Percentiles rank a stretch among this genome's conserved stretches.
Evolutionary conservation across 1,139 yeast species (phyloP).

Genomic region (Magnusiomyces paraingens): DNA sequence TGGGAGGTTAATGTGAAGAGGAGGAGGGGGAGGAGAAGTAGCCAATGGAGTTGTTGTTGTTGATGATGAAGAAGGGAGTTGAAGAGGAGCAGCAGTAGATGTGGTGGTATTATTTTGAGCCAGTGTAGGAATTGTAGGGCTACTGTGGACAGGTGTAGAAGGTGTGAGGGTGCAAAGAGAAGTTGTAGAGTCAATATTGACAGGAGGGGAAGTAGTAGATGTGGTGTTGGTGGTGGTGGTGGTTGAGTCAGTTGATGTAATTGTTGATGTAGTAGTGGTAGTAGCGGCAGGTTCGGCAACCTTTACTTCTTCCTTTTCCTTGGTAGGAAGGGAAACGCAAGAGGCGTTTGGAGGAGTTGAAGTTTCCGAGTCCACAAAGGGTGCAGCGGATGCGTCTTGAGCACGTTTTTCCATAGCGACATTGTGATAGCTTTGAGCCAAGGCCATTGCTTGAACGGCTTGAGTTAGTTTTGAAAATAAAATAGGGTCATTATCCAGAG

Average conservation of each 20-base stretch:
- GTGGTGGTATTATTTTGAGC: neutral
- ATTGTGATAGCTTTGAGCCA: neutral
- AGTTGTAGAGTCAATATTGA: neutral
- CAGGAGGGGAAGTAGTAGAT: neutral
- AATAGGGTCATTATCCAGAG: conserved; percentile 6
- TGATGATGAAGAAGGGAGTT: neutral
- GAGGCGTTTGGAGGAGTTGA: neutral
- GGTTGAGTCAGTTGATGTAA: neutral
- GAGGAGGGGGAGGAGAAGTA: neutral
- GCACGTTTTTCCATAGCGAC: neutral
- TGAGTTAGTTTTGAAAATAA: conserved; percentile 5
- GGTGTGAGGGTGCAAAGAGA: conserved; percentile 4
- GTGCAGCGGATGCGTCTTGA: conserved; percentile 2
- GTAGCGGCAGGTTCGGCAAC: neutral
- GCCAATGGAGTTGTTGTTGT: neutral
- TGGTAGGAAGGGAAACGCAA: conserved; percentile 2
- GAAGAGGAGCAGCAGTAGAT: neutral
- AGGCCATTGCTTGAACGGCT: conserved; percentile 13
- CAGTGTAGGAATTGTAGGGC: neutral
- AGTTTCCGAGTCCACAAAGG: neutral
- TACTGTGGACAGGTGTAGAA: neutral
- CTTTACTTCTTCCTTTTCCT: too few species aligned
- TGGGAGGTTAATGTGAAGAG: neutral
- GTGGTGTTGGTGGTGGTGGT: neutral
- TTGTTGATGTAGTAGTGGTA: neutral